Base-by-base conservation (phyloP, 1,139 yeast species). In the Kurtzmaniella natalensis region DNA sequence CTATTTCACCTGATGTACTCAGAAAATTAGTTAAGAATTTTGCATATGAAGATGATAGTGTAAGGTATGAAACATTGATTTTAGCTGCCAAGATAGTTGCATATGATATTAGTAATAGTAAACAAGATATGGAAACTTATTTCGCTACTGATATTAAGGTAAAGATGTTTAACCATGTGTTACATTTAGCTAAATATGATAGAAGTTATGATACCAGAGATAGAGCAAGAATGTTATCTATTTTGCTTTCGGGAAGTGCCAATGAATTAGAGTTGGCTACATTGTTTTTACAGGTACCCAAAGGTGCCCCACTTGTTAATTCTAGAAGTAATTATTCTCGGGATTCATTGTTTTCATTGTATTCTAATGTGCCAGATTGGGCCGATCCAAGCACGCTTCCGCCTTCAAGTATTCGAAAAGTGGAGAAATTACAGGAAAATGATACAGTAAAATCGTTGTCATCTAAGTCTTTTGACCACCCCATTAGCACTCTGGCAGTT, bases 201-300 rank as follows among this genome's bases (percentile, higher is more conserved):
- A 61, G 70, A 7, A 75, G 78, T 5, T 79, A 78, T 47, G 96
- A 87, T 51, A 76, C 86, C 0, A 71, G 98, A 41, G 98, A 94
- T 51, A 71, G 94, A 37, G 86, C 95, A 0, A 70, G 98, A 42
- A 70, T 83, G 66, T 66, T 87, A 28, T 64, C 75, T 25, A 74
- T 78, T 1, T 71, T 71, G 31, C 66, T 71, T 28, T 57, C 59
- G 34, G 48, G 57, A 2, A 60, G 61, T 38, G 59, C 40, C 28
- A 57, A 55, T 19, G 59, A 63, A 37, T 52, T 57, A 7, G 78
- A 80, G 42, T 64, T 94, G 43, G 92, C 94, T 0, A 70, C 84
- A 0, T 64, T 94, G 29, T 66, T 92, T 37, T 68, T 92, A 25
- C 95, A 88, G 50, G 92, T 85, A 0, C 87, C 94, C 3, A 88